Evolutionary conservation across 441 rosid genomes (phyloP), one percentile per base, ranked within the genome.

Genomic region (Viola pubescens): DNA sequence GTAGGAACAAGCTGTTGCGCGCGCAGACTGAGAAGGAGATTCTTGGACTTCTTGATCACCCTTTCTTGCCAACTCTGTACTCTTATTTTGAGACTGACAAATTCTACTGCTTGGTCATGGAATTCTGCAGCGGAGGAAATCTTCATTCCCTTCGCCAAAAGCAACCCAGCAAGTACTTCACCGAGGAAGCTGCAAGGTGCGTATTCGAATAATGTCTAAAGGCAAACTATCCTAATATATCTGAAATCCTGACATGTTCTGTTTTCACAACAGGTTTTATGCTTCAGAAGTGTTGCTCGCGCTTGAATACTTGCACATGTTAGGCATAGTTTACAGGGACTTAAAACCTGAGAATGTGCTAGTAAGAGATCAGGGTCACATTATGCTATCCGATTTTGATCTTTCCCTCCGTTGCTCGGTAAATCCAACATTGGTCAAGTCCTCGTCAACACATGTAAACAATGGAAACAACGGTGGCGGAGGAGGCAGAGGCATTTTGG

Each of bases 21-120:
- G 91, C 97, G 9, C 92, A 87, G 41, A 89, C 95, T 0, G 97
- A 89, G 74, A 75, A 81, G 75, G 97, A 89, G 84, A 89, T 89
- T 64, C 85, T 89, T n/a, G 81, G 90, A 42, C 95, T 81, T 66
- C 95, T 87, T 60, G 95, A 89, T 54, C 95, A 89, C 58, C 95
- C 95, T 1, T 87, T 87, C 65, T 70, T 89, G 75, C 97, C 97
- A 1, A 87, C 95, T 7, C 54, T 89, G 16, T 89, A 89, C 55
- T 80, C 89, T 5, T 87, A 83, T 68, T 89, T 89, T 37, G 95
- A 89, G 72, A 89, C 95, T 0, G 95, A 89, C 26, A 83, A 85
- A 64, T 80, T 82, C 59, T 82, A 81, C 54, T 89, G 95, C 83
- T 62, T 89, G 66, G 89, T 89, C 56, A 89, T 89, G 92, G 97